Evolutionary conservation across 116 monocot genomes (phyloP), one percentile per base, ranked within the genome.

Genomic region (Iris pallida): DNA sequence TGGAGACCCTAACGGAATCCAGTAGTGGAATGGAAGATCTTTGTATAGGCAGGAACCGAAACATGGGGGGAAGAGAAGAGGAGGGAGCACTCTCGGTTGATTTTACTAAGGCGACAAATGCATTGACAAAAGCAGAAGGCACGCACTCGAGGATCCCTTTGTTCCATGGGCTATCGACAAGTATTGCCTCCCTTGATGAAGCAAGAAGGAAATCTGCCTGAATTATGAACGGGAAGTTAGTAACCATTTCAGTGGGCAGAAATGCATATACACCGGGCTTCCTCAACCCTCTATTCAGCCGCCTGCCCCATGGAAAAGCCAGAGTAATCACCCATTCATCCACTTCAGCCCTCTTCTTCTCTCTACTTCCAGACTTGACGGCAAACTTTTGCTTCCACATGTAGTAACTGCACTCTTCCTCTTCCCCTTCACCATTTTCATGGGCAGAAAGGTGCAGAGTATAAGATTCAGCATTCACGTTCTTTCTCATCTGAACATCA

Each of bases 361-460:
- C 54, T 53, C 63, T 60, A 3, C 54, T 59, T 0, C 61, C 73
- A 12, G 68, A 1, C 57, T 73, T 79, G 6, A 79, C 79, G 1
- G 68, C 62, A 46, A 79, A 79, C 18, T 61, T 73, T 61, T 79
- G 79, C 62, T 40, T 68, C 79, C 72, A 73, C 68, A 73, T 79
- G 55, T 72, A 79, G 62, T 79, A 79, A 16, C 20, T 47, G 68
- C 79, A 79, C 10, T 68, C 17, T 14, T 61, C 61, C 16, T 68
- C 49, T 14, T 49, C 61, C 4, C 65, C 58, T 18, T 42, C 18
- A 7, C 18, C 20, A 3, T 40, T 43, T 60, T 71, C 71, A 48
- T 53, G 16, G 10, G 67, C 51, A 45, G 64, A 15, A 43, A 78
- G 60, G 53, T 72, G 59, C 8, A 71, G 60, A 45, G 53, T 72